Percentiles rank a stretch among this genome's conserved stretches.
These are phyloP conservation scores for Boletus rubroflammeus DNA, from an alignment of 768 basidiomycete genomes.

Conservation along the genomic window DNA sequence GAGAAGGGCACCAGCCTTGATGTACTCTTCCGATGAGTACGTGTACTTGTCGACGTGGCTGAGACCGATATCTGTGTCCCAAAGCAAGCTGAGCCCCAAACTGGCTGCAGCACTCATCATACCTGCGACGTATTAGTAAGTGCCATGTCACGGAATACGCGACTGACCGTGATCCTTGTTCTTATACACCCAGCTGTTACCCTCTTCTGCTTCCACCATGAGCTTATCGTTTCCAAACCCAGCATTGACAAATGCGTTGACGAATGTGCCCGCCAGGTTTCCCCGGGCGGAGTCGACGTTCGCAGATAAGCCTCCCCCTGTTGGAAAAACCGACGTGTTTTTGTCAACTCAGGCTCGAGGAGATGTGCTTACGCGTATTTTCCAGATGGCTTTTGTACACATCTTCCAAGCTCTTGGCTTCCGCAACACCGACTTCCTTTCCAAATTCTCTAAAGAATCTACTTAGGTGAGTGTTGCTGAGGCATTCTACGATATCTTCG, in stretches of 20 bases:
- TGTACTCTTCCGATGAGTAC: constrained; percentile 92
- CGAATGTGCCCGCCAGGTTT: constrained; percentile 94
- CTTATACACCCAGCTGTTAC: constrained; percentile 99
- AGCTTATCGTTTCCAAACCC: constrained; percentile 98
- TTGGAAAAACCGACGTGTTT: background rate
- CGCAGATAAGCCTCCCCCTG: constrained; percentile 63
- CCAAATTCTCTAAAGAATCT: constrained; percentile 86
- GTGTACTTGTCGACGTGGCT: constrained; percentile 97
- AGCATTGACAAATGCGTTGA: constrained; percentile 98
- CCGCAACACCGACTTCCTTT: constrained; percentile 86
- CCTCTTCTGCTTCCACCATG: constrained; percentile 95
- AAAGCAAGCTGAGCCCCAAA: constrained; percentile 86
- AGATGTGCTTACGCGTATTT: constrained; percentile 61
- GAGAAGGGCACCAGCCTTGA: constrained; percentile 95
- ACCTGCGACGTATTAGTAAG: constrained; percentile 40
- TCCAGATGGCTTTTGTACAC: constrained; percentile 97
- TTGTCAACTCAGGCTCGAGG: background rate
- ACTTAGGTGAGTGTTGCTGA: constrained; percentile 84
- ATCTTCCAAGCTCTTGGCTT: constrained; percentile 91
- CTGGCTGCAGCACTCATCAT: constrained; percentile 98
- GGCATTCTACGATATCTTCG: constrained; percentile 79
- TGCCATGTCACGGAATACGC: background rate
- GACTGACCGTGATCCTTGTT: constrained; percentile 92
- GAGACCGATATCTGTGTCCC: constrained; percentile 94
- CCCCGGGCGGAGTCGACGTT: constrained; percentile 91